These are phyloP conservation scores for Lentinus brumalis DNA, from an alignment of 768 basidiomycete genomes.

Conservation along the genomic window DNA sequence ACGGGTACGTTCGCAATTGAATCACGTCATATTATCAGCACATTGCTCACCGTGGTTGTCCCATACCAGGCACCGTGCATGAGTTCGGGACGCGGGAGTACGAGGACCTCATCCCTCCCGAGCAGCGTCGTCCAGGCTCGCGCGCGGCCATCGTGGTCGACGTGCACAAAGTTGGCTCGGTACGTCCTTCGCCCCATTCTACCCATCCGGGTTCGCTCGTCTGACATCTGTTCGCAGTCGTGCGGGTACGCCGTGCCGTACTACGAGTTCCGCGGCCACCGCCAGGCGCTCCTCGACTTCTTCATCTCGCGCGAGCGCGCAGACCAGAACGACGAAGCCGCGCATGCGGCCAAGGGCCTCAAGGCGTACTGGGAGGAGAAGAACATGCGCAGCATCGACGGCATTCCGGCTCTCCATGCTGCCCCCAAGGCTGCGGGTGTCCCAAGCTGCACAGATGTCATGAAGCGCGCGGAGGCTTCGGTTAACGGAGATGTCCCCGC, in stretches of 20 bases:
- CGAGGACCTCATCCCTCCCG: conserved; percentile 48
- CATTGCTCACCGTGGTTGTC: not conserved
- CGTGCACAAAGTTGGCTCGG: conserved; percentile 58
- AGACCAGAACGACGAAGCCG: conserved; percentile 35
- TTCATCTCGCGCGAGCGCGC: conserved; percentile 44
- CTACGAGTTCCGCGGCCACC: conserved; percentile 58
- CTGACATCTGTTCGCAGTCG: conserved; percentile 44
- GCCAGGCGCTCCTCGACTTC: conserved; percentile 51
- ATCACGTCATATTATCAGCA: too few relatives aligned
- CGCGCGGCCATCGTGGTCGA: conserved; percentile 63
- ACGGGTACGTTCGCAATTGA: conserved; percentile 41
- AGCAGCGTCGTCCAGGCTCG: conserved; percentile 54
- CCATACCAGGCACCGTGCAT: conserved; percentile 50
- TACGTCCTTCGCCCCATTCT: conserved; percentile 26
- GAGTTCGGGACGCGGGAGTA: conserved; percentile 69
- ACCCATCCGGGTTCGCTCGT: conserved; percentile 20
- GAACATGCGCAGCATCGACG: conserved; percentile 57
- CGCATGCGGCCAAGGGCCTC: conserved; percentile 44
- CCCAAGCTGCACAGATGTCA: conserved; percentile 5
- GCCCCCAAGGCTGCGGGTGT: conserved; percentile 29
- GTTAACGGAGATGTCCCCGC: not conserved
- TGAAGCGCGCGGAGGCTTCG: conserved; percentile 20
- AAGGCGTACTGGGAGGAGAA: conserved; percentile 55
- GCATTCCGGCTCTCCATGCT: conserved; percentile 48
- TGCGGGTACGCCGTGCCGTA: conserved; percentile 68